Percentiles rank a stretch among this genome's conserved stretches.
Evolutionary conservation across 2,329 filamentous ascomycete genomes (phyloP).

Genomic region (Colletotrichum caudatum): DNA sequence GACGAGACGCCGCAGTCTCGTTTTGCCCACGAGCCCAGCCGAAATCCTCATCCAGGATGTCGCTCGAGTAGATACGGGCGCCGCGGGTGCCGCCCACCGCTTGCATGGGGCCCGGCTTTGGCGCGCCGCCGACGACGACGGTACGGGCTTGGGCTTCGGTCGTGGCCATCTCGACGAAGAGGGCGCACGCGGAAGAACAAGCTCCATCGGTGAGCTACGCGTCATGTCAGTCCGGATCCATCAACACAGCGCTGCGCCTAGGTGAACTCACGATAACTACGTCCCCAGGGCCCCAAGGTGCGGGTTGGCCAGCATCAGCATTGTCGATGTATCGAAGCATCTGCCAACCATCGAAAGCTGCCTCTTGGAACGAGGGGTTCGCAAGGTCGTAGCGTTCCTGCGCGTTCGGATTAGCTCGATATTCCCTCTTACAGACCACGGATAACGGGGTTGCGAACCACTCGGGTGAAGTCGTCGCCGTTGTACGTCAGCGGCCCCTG

Average conservation of each 20-base stretch:
- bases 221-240: neutral
- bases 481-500: slow-evolving; percentile 5
- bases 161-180: slow-evolving; percentile 68
- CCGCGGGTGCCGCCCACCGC: slow-evolving; percentile 69
- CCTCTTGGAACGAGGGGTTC: slow-evolving; percentile 18
- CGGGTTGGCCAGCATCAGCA: neutral
- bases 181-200: slow-evolving; percentile 70
- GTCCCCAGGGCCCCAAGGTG: slow-evolving; percentile 5
- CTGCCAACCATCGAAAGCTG: slow-evolving; percentile 28
- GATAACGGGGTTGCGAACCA: neutral
- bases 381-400: slow-evolving; percentile 30
- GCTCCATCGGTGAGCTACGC: slow-evolving; percentile 62
- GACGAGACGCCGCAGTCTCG: slow-evolving; percentile 2
- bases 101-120: slow-evolving; percentile 64
- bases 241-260: neutral
- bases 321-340: slow-evolving; percentile 19
- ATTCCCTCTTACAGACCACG: no score
- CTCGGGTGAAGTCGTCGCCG: slow-evolving; percentile 19
- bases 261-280: slow-evolving; percentile 26
- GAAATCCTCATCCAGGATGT: slow-evolving; percentile 40
- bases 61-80: slow-evolving; percentile 51
- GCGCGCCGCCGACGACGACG: slow-evolving; percentile 69
- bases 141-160: slow-evolving; percentile 65
- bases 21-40: slow-evolving; percentile 19
- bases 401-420: neutral